Base-by-base conservation (phyloP, 2,329 filamentous ascomycete species). In the Penicillium sp. region DNA sequence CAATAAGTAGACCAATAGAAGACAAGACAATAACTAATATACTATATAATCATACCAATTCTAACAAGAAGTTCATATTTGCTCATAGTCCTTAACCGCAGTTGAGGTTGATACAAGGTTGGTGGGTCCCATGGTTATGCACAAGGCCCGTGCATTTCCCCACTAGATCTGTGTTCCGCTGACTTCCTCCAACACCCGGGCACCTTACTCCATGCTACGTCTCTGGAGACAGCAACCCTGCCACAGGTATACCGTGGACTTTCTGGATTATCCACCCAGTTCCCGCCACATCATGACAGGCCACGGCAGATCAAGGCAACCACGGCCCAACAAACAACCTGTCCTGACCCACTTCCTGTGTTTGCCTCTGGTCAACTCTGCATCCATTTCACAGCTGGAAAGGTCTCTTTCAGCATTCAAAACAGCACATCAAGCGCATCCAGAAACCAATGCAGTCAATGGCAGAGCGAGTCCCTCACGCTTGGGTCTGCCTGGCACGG, bases 351-450 rank as follows among this genome's bases (percentile, higher is more conserved):
- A 79, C 62, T 79, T 79, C 54, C 70, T 79, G 9, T 78, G 76
- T 54, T 63, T 79, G 6, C 77, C 92, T 1, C 82, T 97, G 6
- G 79, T 88, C 46, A 90, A 83, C 2, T 52, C 77, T 0, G 48
- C 72, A 7, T 89, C 87, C 2, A 79, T 84, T 13, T 79, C 83
- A 0, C 86, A 92, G 67, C 80, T 96, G 1, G 78, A 84, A n/a
- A 71, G 74, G 2, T 86, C 82, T 18, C 72, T 95, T 4, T 74
- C 79, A 5, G 67, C 78, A 6, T 92, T 95, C 69, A 80, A 77
- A 54, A 74, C 82, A 2, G 42, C 47, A 2, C 43, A 61, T 44
- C 44, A 46, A 9, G 45, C 47, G 16, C 34, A 44, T 3, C 44
- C 46, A 2, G 43, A 32, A 11, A 2, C 32, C 40, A 5, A 18